Evolutionary conservation across 164 flowering plant species (phyloP), one percentile per base, ranked within the genome.

Genomic region (Protea cynaroides): DNA sequence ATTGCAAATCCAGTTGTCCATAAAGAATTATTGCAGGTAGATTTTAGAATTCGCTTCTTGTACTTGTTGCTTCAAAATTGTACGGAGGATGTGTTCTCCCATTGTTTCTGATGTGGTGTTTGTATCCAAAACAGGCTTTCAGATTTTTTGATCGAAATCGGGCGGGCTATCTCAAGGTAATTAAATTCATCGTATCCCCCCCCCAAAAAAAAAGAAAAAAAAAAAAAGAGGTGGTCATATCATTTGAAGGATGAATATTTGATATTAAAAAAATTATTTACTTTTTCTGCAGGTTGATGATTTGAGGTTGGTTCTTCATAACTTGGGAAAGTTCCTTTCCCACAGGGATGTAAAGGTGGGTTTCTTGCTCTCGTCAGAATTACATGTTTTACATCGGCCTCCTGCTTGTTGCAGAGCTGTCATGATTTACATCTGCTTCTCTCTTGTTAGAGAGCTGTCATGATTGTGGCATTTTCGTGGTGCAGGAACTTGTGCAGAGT

Each of bases 331-430:
- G 68, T 87, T 79, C 75, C 82, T 86, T n/a, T 78, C 97, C 1
- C 89, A 94, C 76, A 80, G 97, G 70, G 97, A 94, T 73, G 99
- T 89, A 24, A 94, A 91, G 90, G 99, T 90, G 59, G 54, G 70
- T 18, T 19, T 34, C 61, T 46, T 55, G 24, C 38, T 37, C 61
- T 14, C n/a, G n/a, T 47, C 11, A 58, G 12, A 51, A 56, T 34
- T 53, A 25, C 25, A 8, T 3, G 53, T 0, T 25, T 58, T 25
- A 56, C 17, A 10, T 44, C 23, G 14, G 25, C 40, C 34, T 29
- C 55, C 34, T 0, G n/a, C 4, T 1, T 18, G 21, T 8, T 4
- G 4, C 8, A 21, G 19, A 82, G 18, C 9, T 38, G 44, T 56
- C 19, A 8, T 44, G 17, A 51, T 50, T 38, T n/a, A n/a, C n/a